Conservation (phyloP, 176 grass and related monocot genomes). For the Oryza coarctata region DNA sequence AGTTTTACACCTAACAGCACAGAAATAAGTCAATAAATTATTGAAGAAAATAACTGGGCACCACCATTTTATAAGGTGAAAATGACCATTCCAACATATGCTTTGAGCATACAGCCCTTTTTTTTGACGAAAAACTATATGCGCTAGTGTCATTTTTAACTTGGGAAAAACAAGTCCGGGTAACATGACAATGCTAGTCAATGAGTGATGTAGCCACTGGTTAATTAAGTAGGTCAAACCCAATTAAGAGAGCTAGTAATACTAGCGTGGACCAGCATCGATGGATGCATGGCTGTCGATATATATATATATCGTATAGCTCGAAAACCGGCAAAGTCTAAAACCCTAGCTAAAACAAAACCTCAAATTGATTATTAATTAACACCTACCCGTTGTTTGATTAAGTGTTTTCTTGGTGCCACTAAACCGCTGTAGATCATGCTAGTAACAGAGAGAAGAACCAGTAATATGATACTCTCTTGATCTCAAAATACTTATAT, state of each 20-base stretch:
- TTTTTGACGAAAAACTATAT: too few relatives aligned
- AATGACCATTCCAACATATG: not conserved
- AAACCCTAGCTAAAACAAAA: conserved; percentile 3
- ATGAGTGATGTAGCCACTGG: not conserved
- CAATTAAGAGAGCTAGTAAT: not conserved
- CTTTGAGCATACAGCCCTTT: too few relatives aligned
- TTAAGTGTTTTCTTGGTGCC: not conserved
- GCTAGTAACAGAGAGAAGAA: too few relatives aligned
- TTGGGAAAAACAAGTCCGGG: not conserved
- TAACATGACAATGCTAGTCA: not conserved
- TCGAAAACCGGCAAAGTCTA: not conserved
- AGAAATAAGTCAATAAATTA: not conserved
- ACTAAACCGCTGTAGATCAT: not conserved
- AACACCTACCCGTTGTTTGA: not conserved
- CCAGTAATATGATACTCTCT: too few relatives aligned
- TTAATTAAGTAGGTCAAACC: not conserved
- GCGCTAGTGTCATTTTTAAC: too few relatives aligned
- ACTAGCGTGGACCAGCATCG: not conserved
- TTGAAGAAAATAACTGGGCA: not conserved
- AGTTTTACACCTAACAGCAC: not conserved
- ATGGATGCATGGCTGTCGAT: not conserved
- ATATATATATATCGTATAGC: not conserved
- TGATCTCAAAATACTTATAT: too few relatives aligned
- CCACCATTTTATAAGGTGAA: not conserved
- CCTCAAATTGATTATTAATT: not conserved